A percentile compares a stretch with the other conserved stretches of the same genome.
Evolutionary conservation across 73 alveolate genomes (phyloP).

Genomic region (Effrenium voratum): DNA sequence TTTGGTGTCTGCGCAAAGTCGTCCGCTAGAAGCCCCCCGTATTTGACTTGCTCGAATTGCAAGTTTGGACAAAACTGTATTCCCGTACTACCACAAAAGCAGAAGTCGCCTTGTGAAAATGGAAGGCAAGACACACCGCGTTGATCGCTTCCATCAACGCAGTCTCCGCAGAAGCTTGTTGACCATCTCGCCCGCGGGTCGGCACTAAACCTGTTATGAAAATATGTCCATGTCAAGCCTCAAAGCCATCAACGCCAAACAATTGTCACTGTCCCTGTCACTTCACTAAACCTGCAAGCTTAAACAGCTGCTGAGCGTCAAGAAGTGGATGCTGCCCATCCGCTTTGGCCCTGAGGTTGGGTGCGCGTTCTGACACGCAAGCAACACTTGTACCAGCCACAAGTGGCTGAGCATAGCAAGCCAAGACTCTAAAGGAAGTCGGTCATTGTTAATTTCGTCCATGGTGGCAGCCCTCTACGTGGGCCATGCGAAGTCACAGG

Average conservation of each 20-base stretch:
- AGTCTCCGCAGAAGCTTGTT: constrained; percentile 73
- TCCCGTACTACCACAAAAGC: too few species aligned
- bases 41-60: too few species aligned
- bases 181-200: constrained; percentile 79
- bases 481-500: too few species aligned
- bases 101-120: too few species aligned
- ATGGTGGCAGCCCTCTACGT: constrained; percentile 32
- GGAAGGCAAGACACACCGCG: not conserved
- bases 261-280: too few species aligned
- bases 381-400: not conserved
- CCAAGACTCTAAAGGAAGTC: constrained; percentile 14
- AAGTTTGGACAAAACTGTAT: too few species aligned
- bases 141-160: constrained; percentile 82
- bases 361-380: not conserved
- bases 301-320: constrained; percentile 19
- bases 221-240: too few species aligned
- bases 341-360: constrained; percentile 51
- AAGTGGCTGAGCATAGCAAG: too few species aligned
- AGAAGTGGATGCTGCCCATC: constrained; percentile 80
- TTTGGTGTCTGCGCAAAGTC: too few species aligned
- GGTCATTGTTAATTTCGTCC: not conserved
- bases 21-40: too few species aligned
- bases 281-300: too few species aligned
- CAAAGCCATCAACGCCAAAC: not conserved
- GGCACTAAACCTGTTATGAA: constrained; percentile 89